Evolutionary conservation across 495 filamentous ascomycete species (phyloP).

Genomic region (Trichoderma orchidacearum): DNA sequence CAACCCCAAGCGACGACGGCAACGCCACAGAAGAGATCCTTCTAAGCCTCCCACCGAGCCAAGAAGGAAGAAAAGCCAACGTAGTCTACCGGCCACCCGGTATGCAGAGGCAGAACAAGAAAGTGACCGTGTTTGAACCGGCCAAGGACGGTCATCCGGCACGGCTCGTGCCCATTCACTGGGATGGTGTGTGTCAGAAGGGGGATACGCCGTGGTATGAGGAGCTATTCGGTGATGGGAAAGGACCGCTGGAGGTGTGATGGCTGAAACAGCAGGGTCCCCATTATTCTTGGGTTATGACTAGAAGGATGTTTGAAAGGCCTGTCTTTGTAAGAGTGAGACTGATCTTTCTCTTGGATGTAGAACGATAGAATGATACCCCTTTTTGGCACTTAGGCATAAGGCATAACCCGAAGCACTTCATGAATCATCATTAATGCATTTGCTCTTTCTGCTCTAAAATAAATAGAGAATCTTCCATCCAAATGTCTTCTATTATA

Average conservation of each 20-base stretch:
- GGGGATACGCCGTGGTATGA: slow-evolving; percentile 1
- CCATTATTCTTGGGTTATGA: not conserved
- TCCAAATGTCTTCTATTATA: too few species aligned
- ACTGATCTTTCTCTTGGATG: too few species aligned
- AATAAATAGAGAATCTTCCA: too few species aligned
- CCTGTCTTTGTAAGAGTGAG: too few species aligned
- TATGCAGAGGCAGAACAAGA: not conserved
- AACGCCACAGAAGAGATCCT: not conserved
- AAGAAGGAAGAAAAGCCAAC: not conserved
- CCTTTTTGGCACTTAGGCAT: too few species aligned
- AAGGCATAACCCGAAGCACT: too few species aligned
- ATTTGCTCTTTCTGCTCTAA: too few species aligned
- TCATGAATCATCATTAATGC: too few species aligned
- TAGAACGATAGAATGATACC: too few species aligned
- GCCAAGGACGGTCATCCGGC: not conserved
- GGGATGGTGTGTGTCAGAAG: slow-evolving; percentile 2
- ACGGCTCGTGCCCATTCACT: not conserved
- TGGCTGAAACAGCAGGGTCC: not conserved
- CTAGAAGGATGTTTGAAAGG: too few species aligned
- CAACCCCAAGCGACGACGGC: not conserved
- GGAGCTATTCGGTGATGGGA: not conserved
- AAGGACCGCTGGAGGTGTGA: not conserved
- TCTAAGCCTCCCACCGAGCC: not conserved
- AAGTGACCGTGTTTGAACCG: not conserved
- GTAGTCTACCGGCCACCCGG: not conserved